Base-by-base conservation (phyloP, 257 asterid species). In the Nemophila menziesii region DNA sequence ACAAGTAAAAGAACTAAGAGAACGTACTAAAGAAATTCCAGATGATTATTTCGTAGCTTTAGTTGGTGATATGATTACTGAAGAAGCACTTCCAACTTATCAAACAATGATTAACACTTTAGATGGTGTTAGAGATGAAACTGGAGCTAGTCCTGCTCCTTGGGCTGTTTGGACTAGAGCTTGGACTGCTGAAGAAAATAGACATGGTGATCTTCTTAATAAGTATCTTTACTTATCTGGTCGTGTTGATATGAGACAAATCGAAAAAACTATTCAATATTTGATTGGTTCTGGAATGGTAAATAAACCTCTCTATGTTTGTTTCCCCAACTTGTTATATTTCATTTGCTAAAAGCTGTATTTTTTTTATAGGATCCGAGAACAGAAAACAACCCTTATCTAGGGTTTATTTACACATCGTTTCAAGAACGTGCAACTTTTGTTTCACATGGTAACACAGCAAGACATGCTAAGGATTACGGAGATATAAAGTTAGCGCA, bases 211-310 rank as follows among this genome's bases (percentile, higher is more conserved):
- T 56, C 79, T 75, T 48, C 82, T 75, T 40, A 75, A 79, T 57
- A 75, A 68, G 17, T 75, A 75, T 58, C 79, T 79, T 6, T 79
- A 79, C 51, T 82, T 79, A 29, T 70, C 86, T 1, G 82, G 86
- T 6, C 73, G 92, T 15, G 86, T 79, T 1, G 86, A 79, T 65
- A 79, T 79, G 82, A 67, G 49, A 69, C 84, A 77, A 50, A 79
- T 82, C 11, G 94, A 82, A 74, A 82, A 76, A 67, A 79, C 94
- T 14, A 77, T 79, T 44, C 94, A 82, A 62, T 82, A 82, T 56
- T 64, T 82, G 56, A 79, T 82, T 41, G 94, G 94, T 17, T 82
- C 94, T 0, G 94, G 94, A 71, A 82, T 82, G 92, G 92, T n/a
- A n/a, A n/a, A n/a, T n/a, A n/a, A n/a, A n/a, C n/a, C n/a, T n/a